Conservation (phyloP, 1,284 basidiomycete species). For the Cutaneotrichosporon mucoides region DNA sequence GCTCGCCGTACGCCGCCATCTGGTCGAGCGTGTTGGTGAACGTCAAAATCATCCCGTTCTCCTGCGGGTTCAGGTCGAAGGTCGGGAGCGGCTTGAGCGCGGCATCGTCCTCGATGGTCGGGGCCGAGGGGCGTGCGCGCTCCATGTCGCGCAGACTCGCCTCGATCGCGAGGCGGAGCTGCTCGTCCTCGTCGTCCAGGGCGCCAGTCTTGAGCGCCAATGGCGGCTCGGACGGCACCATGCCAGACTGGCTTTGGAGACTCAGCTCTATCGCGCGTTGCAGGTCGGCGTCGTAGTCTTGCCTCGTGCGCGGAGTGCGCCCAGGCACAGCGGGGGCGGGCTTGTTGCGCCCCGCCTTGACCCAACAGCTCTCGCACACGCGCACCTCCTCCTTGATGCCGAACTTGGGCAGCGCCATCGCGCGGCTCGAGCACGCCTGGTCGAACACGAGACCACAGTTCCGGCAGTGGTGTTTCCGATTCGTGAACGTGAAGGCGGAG, state of each 20-base stretch:
- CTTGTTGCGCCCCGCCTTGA: conserved; percentile 57
- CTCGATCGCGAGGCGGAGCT: conserved; percentile 90
- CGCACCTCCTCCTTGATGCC: conserved; percentile 90
- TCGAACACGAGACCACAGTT: conserved; percentile 98
- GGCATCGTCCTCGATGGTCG: conserved; percentile 56
- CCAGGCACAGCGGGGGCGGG: conserved; percentile 37
- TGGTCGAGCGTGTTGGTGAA: conserved; percentile 86
- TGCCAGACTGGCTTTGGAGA: conserved; percentile 54
- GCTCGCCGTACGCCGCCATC: conserved; percentile 69
- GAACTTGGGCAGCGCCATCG: conserved; percentile 82
- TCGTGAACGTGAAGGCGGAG: conserved; percentile 87
- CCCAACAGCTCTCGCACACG: conserved; percentile 87
- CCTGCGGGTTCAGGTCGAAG: conserved; percentile 72
- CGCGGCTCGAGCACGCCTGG: conserved; percentile 84
- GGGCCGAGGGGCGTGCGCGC: conserved; percentile 72
- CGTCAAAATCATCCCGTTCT: conserved; percentile 77
- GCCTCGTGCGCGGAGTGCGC: conserved; percentile 32
- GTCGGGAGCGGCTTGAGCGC: conserved; percentile 54
- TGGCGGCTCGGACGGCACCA: conserved; percentile 64
- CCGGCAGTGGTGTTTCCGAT: conserved; percentile 96
- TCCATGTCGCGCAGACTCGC: conserved; percentile 84
- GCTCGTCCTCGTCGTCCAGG: conserved; percentile 84
- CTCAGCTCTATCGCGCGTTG: conserved; percentile 91
- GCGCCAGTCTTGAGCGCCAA: conserved; percentile 47
- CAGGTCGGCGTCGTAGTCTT: conserved; percentile 77